phyloP scores from a whole-genome alignment of 139 green algal genomes.

The Tetradesmus obliquus region DNA sequence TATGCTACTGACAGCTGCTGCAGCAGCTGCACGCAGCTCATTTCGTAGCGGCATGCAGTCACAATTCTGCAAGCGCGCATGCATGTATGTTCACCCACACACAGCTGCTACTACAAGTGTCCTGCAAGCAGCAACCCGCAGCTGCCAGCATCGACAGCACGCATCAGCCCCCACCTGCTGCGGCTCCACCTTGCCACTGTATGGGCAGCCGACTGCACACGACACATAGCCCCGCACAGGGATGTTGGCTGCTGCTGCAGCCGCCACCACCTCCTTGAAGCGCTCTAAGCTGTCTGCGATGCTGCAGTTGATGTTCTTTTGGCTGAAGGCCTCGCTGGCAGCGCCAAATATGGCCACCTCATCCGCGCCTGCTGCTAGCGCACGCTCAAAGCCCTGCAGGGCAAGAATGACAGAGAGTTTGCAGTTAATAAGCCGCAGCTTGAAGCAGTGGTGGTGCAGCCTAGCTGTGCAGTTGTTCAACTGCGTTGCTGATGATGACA shows the following conservation, averaged over 20 bases:
- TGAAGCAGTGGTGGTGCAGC: conserved; percentile 79
- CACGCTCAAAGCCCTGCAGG: conserved; percentile 83
- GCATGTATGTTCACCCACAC: too few relatives aligned
- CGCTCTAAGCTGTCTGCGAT: conserved; percentile 79
- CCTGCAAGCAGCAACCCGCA: conserved; percentile 32
- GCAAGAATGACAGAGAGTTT: background rate
- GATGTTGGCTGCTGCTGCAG: conserved; percentile 57
- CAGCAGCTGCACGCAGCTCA: background rate
- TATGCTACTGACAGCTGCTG: background rate
- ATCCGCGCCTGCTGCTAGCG: conserved; percentile 77
- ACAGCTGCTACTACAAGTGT: too few relatives aligned
- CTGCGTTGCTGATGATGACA: background rate
- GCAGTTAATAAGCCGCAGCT: conserved; percentile 80
- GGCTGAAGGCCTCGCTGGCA: conserved; percentile 87
- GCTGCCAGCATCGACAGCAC: conserved; percentile 53
- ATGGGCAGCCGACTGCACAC: conserved; percentile 88
- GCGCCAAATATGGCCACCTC: conserved; percentile 94
- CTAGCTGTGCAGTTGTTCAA: background rate
- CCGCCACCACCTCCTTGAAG: conserved; percentile 70
- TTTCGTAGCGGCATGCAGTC: background rate
- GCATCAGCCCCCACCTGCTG: background rate
- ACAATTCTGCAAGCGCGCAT: background rate
- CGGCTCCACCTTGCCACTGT: conserved; percentile 64
- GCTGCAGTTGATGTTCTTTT: conserved; percentile 91
- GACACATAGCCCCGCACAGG: conserved; percentile 80